A percentile compares a stretch with the other conserved stretches of the same genome.
Conservation (phyloP, 331 rosid species). For the Phaseolus coccineus region DNA sequence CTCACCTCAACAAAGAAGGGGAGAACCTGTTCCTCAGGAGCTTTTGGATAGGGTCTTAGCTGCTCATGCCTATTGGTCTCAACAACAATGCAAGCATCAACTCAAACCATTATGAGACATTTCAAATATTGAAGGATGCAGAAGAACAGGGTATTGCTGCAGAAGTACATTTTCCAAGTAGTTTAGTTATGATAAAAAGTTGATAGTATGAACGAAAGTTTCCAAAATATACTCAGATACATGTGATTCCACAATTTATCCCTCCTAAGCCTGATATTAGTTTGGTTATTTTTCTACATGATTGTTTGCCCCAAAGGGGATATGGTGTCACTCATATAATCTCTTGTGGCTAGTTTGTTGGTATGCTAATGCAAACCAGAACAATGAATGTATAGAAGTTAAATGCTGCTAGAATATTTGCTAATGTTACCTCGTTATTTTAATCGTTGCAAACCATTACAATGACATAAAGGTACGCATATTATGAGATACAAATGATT, state of each 20-base stretch:
- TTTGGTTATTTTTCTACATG: constrained; percentile 60
- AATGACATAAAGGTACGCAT: no score
- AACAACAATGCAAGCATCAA: constrained; percentile 72
- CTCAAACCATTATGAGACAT: constrained; percentile 56
- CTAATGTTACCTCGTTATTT: no score
- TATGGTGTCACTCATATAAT: constrained; percentile 18
- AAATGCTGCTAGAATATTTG: neutral
- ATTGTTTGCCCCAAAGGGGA: constrained; percentile 45
- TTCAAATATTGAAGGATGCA: neutral
- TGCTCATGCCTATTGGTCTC: constrained; percentile 87
- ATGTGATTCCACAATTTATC: constrained; percentile 40
- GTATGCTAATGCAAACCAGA: constrained; percentile 46
- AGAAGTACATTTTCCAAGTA: constrained; percentile 27
- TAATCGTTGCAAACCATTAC: no score
- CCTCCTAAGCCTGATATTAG: constrained; percentile 45
- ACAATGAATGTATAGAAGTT: constrained; percentile 47
- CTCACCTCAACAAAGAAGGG: constrained; percentile 89
- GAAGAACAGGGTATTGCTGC: constrained; percentile 37
- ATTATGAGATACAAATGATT: no score
- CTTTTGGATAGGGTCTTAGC: constrained; percentile 84
- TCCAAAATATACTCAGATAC: constrained; percentile 35
- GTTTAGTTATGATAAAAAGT: constrained; percentile 36
- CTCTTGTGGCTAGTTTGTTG: constrained; percentile 34
- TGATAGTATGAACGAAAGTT: constrained; percentile 40
- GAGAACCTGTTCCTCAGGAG: constrained; percentile 93